A percentile compares a stretch with the other conserved stretches of the same genome.
These are phyloP conservation scores for Massospora cicadina DNA, from an alignment of 371 early-diverging fungal genomes.

Conservation along the genomic window DNA sequence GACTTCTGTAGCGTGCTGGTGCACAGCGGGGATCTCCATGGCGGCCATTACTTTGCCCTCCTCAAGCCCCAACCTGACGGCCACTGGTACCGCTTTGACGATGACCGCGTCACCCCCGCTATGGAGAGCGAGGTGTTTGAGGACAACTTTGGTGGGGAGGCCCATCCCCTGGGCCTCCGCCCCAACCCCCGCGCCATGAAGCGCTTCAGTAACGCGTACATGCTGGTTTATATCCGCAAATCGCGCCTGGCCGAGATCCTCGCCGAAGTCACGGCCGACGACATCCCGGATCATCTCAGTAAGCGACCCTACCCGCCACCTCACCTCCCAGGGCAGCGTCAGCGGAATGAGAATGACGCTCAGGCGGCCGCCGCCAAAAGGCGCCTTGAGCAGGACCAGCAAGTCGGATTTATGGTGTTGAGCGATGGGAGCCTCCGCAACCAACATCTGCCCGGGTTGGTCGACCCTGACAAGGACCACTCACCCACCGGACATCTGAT, in stretches of 20 bases:
- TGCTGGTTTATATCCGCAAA: conserved; percentile 89
- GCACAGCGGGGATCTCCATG: conserved; percentile 88
- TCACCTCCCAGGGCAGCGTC: not conserved
- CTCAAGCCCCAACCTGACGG: conserved; percentile 61
- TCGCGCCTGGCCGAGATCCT: conserved; percentile 49
- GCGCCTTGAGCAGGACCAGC: not conserved
- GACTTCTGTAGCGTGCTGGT: conserved; percentile 63
- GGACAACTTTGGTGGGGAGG: conserved; percentile 89
- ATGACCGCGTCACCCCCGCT: conserved; percentile 85
- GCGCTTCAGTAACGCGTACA: conserved; percentile 89
- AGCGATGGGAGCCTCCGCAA: not conserved
- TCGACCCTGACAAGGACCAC: conserved; percentile 10
- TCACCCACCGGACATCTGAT: conserved; percentile 16
- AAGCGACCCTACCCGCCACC: conserved; percentile 15
- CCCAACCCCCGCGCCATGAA: conserved; percentile 23
- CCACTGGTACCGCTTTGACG: conserved; percentile 90
- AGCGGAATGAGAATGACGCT: conserved; percentile 7
- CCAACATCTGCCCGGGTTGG: conserved; percentile 13
- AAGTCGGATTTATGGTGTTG: not conserved
- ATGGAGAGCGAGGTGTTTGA: conserved; percentile 79
- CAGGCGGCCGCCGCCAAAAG: conserved; percentile 22
- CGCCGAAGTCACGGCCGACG: conserved; percentile 33
- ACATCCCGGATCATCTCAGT: conserved; percentile 71
- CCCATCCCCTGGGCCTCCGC: conserved; percentile 14
- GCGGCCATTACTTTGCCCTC: conserved; percentile 96